Conservation (phyloP, 306 rosid species). For the Vachellia pachyceras region DNA sequence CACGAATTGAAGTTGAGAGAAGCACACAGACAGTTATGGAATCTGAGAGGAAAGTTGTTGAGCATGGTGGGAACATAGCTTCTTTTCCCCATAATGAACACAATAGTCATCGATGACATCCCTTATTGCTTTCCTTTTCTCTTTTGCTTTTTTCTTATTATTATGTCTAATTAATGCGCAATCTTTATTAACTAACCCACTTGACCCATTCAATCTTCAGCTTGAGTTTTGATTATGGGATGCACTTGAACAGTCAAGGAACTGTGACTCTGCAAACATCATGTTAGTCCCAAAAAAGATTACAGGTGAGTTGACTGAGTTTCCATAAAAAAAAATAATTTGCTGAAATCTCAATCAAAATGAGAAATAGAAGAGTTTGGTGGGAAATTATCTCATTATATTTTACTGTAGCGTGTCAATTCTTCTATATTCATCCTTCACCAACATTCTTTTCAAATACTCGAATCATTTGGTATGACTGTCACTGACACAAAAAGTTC, state of each 20-base stretch:
- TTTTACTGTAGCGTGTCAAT: not conserved
- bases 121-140: not conserved
- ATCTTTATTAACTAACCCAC: constrained; percentile 13
- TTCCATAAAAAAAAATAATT: not conserved
- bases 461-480: not conserved
- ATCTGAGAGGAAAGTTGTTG: not conserved
- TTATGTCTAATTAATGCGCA: constrained; percentile 8
- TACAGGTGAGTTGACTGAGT: not conserved
- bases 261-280: not conserved
- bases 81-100: not conserved
- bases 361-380: too few relatives aligned
- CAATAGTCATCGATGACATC: too few relatives aligned
- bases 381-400: not conserved
- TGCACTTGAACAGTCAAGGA: not conserved
- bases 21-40: not conserved
- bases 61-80: constrained; percentile 23
- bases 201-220: not conserved
- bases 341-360: not conserved
- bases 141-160: constrained; percentile 7
- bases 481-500: not conserved
- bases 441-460: not conserved
- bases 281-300: not conserved
- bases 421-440: constrained; percentile 2
- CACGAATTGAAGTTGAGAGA: not conserved
- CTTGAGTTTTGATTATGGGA: not conserved